phyloP scores from a whole-genome alignment of 78 protist genomes.

The Guillardia theta region DNA sequence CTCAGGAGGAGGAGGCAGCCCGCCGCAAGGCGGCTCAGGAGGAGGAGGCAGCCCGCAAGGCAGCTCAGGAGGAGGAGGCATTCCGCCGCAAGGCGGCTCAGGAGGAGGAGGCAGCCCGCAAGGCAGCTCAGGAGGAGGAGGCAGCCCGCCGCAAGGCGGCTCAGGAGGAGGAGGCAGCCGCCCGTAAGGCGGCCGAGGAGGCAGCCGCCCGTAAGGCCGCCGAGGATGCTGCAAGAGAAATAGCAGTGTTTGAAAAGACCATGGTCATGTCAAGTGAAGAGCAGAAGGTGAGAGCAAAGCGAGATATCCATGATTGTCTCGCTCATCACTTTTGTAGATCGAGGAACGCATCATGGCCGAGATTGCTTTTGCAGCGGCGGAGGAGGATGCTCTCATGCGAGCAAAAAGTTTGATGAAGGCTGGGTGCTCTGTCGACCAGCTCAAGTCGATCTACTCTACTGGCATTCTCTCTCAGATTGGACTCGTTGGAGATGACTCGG shows the following conservation, averaged over 20 bases:
- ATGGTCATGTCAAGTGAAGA: too few species aligned
- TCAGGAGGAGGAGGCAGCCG: neutral
- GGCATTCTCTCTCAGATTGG: neutral
- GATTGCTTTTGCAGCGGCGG: neutral
- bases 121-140: neutral
- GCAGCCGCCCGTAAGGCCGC: too few species aligned
- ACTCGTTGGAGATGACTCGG: neutral
- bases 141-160: neutral
- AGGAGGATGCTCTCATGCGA: neutral
- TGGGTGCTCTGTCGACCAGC: neutral
- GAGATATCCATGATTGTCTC: neutral
- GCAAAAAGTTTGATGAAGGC: neutral
- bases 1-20: neutral
- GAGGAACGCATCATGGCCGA: too few species aligned
- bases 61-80: neutral
- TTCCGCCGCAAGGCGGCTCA: neutral
- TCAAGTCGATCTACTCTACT: neutral
- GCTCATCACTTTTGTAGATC: too few species aligned
- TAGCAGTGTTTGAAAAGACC: too few species aligned
- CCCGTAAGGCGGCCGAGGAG: neutral
- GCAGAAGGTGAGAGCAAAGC: neutral
- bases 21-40: neutral
- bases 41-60: neutral
- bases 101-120: neutral
- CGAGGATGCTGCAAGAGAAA: too few species aligned